A percentile compares a stretch with the other conserved stretches of the same genome.
These are phyloP conservation scores for Calonectria pteridis DNA, from an alignment of 2,329 filamentous ascomycete species.

Conservation along the genomic window DNA sequence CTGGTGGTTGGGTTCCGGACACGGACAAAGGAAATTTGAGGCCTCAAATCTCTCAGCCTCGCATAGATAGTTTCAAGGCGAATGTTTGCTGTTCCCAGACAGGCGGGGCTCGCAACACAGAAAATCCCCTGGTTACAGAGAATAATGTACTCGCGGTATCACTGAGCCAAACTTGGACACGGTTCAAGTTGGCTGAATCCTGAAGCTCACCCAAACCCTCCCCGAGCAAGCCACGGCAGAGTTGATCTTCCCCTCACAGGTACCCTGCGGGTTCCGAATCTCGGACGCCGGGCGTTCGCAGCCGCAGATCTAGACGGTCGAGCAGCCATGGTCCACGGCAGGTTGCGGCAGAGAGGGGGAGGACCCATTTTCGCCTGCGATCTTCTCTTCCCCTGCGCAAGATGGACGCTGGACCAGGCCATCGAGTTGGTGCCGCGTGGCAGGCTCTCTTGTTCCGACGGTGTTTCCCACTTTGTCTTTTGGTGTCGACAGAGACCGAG, in stretches of 20 bases:
- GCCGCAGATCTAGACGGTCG: background rate
- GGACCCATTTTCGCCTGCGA: background rate
- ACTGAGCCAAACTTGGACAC: background rate
- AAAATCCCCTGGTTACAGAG: background rate
- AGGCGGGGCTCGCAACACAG: background rate
- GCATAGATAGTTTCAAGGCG: background rate
- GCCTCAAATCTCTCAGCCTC: background rate
- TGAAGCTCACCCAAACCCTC: background rate
- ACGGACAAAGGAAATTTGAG: background rate
- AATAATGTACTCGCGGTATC: background rate
- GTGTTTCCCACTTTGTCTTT: background rate
- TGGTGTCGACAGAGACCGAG: background rate
- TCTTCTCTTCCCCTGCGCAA: conserved; percentile 7
- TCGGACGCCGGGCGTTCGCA: conserved; percentile 9
- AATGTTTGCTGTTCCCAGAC: background rate
- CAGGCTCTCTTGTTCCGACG: conserved; percentile 3
- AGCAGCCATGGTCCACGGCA: background rate
- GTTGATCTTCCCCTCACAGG: background rate
- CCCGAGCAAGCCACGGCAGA: background rate
- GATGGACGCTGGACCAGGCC: background rate
- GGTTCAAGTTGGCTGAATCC: background rate
- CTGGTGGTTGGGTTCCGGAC: background rate
- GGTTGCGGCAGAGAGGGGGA: background rate
- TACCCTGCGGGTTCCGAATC: background rate
- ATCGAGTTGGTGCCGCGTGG: conserved; percentile 17